A percentile compares a stretch with the other conserved stretches of the same genome.
phyloP scores from a whole-genome alignment of 345 rosid genomes.

The Lagerstroemia speciosa region DNA sequence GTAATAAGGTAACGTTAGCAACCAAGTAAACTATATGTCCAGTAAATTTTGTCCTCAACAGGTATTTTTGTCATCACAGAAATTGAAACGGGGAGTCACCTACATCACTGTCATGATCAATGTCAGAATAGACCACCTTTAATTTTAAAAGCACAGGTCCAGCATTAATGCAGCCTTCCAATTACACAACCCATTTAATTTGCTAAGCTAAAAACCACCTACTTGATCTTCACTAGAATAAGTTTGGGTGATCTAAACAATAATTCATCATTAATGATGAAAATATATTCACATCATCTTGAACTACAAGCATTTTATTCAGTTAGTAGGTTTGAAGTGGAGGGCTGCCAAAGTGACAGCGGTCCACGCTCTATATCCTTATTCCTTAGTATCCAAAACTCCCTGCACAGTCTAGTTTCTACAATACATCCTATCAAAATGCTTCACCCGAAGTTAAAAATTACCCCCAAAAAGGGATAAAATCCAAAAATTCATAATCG shows the following conservation, averaged over 20 bases:
- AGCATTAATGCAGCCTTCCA: not conserved
- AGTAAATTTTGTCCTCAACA: not conserved
- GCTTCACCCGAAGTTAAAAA: conserved; percentile 50
- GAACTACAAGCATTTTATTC: conserved; percentile 6
- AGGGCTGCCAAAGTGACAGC: conserved; percentile 65
- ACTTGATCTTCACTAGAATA: not conserved
- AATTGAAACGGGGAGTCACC: not conserved
- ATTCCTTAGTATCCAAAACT: conserved; percentile 66
- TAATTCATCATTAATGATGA: not conserved
- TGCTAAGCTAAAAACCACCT: not conserved
- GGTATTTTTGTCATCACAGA: not conserved
- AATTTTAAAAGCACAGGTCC: not conserved
- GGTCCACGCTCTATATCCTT: conserved; percentile 63
- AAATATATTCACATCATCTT: conserved; percentile 4
- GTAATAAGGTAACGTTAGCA: not conserved
- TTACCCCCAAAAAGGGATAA: not conserved
- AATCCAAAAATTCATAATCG: not conserved
- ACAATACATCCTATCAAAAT: conserved; percentile 71
- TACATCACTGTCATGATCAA: not conserved
- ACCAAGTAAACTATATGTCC: not conserved
- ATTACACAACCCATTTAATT: not conserved
- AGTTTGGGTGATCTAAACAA: not conserved
- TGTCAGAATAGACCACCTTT: not conserved
- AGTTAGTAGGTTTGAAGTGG: conserved; percentile 53
- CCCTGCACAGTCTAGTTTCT: conserved; percentile 60